Base-by-base conservation (phyloP, 148 eudicot genomes). In the Selenicereus undatus region DNA sequence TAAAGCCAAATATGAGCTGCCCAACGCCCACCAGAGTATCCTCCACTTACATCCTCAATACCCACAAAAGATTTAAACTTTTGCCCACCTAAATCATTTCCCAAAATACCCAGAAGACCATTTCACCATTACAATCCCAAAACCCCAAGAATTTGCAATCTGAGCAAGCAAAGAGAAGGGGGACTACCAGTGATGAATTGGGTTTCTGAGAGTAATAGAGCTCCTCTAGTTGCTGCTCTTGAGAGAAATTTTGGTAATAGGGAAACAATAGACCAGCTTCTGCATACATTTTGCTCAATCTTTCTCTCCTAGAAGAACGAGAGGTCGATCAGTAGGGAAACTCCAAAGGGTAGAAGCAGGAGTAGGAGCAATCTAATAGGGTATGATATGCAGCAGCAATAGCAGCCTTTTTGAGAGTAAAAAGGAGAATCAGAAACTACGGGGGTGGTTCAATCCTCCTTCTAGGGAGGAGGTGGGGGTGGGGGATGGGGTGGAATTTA, bases 231-330 rank as follows among this genome's bases (percentile, higher is more conserved):
- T 88, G 93, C 62, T 88, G 93, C 65, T 91, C 93, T 29, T 82
- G 91, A 78, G 90, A 85, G 81, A 89, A 92, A 74, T 73, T 90
- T 86, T 89, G 93, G 73, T 88, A 91, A 84, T 87, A 89, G 73
- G 98, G 97, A 71, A 74, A 91, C 84, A 90, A 78, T 66, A 91
- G 79, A 45, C 81, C 94, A 36, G 89, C 83, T 43, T 93, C 94
- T 43, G 94, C 91, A 86, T 90, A 91, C 95, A 95, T 95, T 91
- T 79, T 77, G 24, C 32, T 39, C 20, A 11, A 39, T 76, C 77
- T 29, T 3, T 52, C 32, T 70, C 27, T 17, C 3, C 12, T 21
- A 0, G 77, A 21, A 78, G 72, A 62, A 71, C 18, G 52, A 69
- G 70, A 72, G 73, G 20, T n/a, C 18, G 30, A 4, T 79, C 51